phyloP scores from a whole-genome alignment of 2,329 filamentous ascomycete genomes.

The Pseudocercospora fijiensis region DNA sequence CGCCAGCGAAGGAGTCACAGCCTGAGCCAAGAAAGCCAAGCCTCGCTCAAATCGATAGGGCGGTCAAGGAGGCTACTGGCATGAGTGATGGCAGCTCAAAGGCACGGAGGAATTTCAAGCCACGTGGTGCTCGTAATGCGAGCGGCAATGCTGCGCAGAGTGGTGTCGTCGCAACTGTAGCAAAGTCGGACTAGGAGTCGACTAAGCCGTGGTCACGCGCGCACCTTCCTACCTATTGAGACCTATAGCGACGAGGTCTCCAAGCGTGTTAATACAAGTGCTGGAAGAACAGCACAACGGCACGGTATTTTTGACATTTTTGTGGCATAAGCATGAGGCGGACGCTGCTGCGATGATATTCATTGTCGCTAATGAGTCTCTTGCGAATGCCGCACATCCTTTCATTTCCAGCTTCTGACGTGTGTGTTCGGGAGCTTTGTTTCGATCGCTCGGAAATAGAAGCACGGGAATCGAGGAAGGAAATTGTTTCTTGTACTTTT shows the following conservation, averaged over 20 bases:
- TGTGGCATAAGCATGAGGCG: background rate
- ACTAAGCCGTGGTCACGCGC: background rate
- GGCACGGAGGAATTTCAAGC: constrained; percentile 7
- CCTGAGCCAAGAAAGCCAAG: background rate
- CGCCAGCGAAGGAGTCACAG: background rate
- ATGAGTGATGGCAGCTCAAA: background rate
- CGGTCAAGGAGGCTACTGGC: constrained; percentile 8
- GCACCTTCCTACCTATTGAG: background rate
- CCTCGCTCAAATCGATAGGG: constrained; percentile 2
- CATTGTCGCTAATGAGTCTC: background rate
- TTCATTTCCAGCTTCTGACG: background rate
- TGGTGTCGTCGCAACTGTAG: background rate
- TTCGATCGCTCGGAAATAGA: background rate
- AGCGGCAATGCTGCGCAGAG: background rate
- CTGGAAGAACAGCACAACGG: background rate
- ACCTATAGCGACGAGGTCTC: background rate
- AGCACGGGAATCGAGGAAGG: background rate
- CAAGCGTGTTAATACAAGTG: background rate
- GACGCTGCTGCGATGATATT: background rate
- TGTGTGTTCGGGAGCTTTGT: background rate
- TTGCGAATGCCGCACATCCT: background rate
- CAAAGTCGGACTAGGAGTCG: constrained; percentile 10
- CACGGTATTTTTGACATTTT: constrained; percentile 5
- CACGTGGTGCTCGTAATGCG: background rate
- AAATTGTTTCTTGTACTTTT: background rate